A percentile compares a stretch with the other conserved stretches of the same genome.
Conservation (phyloP, 2,329 filamentous ascomycete genomes). For the Macrophomina phaseolina region DNA sequence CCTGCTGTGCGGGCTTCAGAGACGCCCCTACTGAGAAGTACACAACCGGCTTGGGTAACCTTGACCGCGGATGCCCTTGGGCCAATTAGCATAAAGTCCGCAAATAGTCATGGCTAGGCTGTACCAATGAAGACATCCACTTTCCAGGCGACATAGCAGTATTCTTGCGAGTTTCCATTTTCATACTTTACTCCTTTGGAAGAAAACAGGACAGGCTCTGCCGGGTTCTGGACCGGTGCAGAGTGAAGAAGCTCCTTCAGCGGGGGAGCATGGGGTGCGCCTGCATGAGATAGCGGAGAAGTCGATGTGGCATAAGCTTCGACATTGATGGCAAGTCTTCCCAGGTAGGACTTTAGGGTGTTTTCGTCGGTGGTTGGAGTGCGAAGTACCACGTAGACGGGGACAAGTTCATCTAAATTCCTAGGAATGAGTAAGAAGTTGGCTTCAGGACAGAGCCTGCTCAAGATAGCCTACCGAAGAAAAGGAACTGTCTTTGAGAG, state of each 20-base stretch:
- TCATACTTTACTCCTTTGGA: slow-evolving; percentile 35
- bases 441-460: slow-evolving; percentile 46
- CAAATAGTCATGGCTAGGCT: slow-evolving; percentile 1
- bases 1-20: slow-evolving; percentile 59
- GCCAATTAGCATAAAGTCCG: neutral
- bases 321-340: slow-evolving; percentile 68
- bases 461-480: slow-evolving; percentile 67
- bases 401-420: slow-evolving; percentile 72
- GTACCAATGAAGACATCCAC: slow-evolving; percentile 45
- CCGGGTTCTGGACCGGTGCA: slow-evolving; percentile 40
- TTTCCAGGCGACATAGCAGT: slow-evolving; percentile 48
- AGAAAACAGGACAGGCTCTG: slow-evolving; percentile 39
- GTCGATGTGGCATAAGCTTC: slow-evolving; percentile 67
- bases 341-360: slow-evolving; percentile 63
- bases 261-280: slow-evolving; percentile 36
- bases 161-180: slow-evolving; percentile 20
- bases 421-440: slow-evolving; percentile 58
- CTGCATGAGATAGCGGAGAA: slow-evolving; percentile 48
- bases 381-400: slow-evolving; percentile 71
- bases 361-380: slow-evolving; percentile 66
- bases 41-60: slow-evolving; percentile 69
- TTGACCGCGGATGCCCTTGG: slow-evolving; percentile 57
- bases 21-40: slow-evolving; percentile 65
- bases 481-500: slow-evolving; percentile 67
- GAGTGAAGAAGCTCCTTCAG: slow-evolving; percentile 66